Conservation (phyloP, 805 yeast species). For the Myxozyma geophila region DNA sequence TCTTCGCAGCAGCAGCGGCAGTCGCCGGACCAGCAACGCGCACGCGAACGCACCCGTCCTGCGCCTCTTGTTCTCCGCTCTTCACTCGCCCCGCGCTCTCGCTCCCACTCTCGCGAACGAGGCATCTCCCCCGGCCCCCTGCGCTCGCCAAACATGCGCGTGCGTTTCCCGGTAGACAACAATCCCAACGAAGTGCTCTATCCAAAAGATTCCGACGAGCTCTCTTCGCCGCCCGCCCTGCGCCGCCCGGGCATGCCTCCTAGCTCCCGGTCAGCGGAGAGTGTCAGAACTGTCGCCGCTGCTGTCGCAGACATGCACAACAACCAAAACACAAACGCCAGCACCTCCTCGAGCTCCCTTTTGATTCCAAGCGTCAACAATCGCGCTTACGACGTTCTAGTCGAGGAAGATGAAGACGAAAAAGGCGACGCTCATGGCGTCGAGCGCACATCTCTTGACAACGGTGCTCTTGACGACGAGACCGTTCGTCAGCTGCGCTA, state of each 20-base stretch:
- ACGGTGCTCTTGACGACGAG: conserved; percentile 14
- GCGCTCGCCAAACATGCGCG: conserved; percentile 36
- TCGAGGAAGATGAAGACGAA: conserved; percentile 25
- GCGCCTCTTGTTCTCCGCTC: conserved; percentile 31
- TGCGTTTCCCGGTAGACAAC: conserved; percentile 42
- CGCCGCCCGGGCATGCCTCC: conserved; percentile 5
- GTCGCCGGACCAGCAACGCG: neutral
- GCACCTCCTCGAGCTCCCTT: neutral
- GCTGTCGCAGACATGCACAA: neutral
- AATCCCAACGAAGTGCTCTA: conserved; percentile 37
- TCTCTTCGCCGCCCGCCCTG: neutral
- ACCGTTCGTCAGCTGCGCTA: conserved; percentile 20
- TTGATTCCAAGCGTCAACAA: neutral
- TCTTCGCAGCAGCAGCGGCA: conserved; percentile 2
- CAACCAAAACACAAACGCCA: neutral
- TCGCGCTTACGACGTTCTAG: conserved; percentile 5
- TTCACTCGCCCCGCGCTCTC: conserved; percentile 33
- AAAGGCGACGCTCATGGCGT: neutral
- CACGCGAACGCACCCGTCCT: conserved; percentile 27
- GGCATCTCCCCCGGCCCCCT: conserved; percentile 26
- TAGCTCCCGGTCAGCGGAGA: conserved; percentile 2
- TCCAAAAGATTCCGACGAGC: conserved; percentile 31
- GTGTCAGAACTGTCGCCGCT: neutral
- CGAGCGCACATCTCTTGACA: no score
- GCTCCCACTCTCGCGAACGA: conserved; percentile 30